Conservation (phyloP, 345 rosid genomes). For the Dipteronia dyeriana region DNA sequence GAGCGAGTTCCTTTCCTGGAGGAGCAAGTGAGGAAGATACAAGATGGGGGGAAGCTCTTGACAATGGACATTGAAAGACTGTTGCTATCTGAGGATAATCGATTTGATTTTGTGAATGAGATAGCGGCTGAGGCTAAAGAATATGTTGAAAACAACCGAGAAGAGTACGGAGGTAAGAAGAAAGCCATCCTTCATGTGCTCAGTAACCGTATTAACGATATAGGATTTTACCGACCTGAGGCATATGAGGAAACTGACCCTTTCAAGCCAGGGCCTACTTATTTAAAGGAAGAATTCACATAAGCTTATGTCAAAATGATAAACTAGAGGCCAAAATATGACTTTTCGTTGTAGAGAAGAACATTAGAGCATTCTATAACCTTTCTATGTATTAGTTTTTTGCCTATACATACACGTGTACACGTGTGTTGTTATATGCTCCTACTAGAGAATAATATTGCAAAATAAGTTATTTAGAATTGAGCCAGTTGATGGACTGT, state of each 20-base stretch:
- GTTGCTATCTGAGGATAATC: constrained; percentile 70
- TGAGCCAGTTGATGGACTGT: no score
- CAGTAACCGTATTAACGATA: constrained; percentile 80
- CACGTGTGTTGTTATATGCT: background rate
- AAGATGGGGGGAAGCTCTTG: constrained; percentile 61
- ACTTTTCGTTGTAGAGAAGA: background rate
- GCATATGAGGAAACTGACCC: constrained; percentile 74
- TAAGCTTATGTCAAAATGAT: constrained; percentile 16
- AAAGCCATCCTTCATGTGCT: constrained; percentile 87
- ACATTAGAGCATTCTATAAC: background rate
- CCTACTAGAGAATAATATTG: no score
- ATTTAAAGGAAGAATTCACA: constrained; percentile 56
- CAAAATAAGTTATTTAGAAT: no score
- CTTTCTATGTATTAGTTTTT: background rate
- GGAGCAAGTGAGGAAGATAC: constrained; percentile 78
- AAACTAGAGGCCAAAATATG: background rate
- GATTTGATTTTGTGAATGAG: constrained; percentile 73
- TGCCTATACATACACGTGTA: background rate
- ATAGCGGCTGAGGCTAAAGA: constrained; percentile 87
- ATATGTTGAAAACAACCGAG: constrained; percentile 68
- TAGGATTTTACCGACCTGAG: constrained; percentile 71
- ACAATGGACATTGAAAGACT: constrained; percentile 74
- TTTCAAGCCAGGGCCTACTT: constrained; percentile 77
- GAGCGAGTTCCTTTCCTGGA: constrained; percentile 82
- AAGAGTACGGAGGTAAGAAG: constrained; percentile 74